A percentile compares a stretch with the other conserved stretches of the same genome.
Evolutionary conservation across 306 rosid genomes (phyloP).

Genomic region (Quercus wislizeni): DNA sequence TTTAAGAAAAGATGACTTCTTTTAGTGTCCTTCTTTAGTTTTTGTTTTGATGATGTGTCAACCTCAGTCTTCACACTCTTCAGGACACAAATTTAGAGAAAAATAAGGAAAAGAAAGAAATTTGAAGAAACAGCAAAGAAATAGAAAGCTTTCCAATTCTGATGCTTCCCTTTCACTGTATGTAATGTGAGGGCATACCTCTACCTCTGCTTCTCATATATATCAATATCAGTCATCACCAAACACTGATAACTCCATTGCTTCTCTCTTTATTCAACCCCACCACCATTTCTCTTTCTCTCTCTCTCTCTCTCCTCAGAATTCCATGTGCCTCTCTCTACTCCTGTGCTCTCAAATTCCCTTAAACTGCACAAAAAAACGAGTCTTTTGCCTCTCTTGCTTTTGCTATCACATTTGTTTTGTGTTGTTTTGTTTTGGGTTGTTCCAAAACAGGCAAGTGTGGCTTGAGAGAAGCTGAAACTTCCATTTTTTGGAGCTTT

Average conservation of each 20-base stretch:
- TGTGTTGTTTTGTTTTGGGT: background rate
- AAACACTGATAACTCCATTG: conserved; percentile 72
- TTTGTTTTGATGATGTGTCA: conserved; percentile 18
- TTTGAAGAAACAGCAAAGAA: conserved; percentile 65
- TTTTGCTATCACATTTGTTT: conserved; percentile 13
- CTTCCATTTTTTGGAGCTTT: conserved; percentile 27
- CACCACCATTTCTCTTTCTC: conserved; percentile 36
- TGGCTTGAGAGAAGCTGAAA: background rate
- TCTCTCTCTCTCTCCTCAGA: conserved; percentile 35
- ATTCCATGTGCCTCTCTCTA: conserved; percentile 31
- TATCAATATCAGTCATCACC: conserved; percentile 35
- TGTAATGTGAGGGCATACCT: conserved; percentile 36
- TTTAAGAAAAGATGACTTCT: background rate
- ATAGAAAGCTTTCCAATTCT: conserved; percentile 42
- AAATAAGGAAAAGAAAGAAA: conserved; percentile 33
- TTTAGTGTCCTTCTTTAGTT: background rate
- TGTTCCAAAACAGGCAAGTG: conserved; percentile 7
- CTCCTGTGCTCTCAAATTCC: conserved; percentile 36
- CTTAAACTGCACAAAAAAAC: conserved; percentile 22
- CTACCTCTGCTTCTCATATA: no score
- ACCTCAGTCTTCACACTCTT: background rate
- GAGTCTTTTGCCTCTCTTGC: conserved; percentile 8
- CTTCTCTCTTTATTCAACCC: conserved; percentile 51
- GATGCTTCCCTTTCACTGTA: conserved; percentile 67
- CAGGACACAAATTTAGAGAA: background rate